Evolutionary conservation across 257 asterid species (phyloP).

Genomic region (Misopates orontium): DNA sequence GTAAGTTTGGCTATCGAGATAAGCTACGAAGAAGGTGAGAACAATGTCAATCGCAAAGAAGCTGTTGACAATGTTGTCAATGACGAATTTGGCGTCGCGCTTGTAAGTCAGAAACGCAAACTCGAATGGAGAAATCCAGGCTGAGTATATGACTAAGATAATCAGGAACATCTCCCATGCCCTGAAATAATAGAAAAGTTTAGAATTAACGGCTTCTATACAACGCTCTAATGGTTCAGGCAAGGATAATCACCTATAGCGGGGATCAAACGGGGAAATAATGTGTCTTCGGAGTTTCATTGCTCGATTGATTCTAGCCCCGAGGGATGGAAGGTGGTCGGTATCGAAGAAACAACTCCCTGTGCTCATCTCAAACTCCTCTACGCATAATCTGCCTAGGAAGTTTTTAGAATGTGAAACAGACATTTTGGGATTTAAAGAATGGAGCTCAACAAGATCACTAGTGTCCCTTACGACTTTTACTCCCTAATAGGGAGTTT

Average conservation of each 20-base stretch:
- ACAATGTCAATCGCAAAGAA: slow-evolving; percentile 80
- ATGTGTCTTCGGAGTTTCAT: slow-evolving; percentile 55
- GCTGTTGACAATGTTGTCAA: slow-evolving; percentile 73
- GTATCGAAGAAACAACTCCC: slow-evolving; percentile 61
- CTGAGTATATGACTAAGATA: slow-evolving; percentile 72
- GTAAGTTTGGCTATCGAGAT: slow-evolving; percentile 67
- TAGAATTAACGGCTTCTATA: slow-evolving; percentile 12
- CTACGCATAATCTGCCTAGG: slow-evolving; percentile 64
- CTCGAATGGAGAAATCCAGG: slow-evolving; percentile 93
- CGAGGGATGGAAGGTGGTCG: slow-evolving; percentile 86
- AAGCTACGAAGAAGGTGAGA: slow-evolving; percentile 86
- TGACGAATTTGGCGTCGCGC: slow-evolving; percentile 52
- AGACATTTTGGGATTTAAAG: slow-evolving; percentile 37
- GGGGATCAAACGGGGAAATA: slow-evolving; percentile 68
- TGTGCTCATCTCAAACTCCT: slow-evolving; percentile 43
- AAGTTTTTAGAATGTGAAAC: slow-evolving; percentile 49
- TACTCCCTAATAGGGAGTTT: slow-evolving; percentile 26
- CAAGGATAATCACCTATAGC: slow-evolving; percentile 51
- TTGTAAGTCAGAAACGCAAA: slow-evolving; percentile 72
- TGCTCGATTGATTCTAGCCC: slow-evolving; percentile 65
- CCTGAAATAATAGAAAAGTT: slow-evolving; percentile 40
- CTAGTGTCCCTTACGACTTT: slow-evolving; percentile 2
- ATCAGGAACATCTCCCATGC: slow-evolving; percentile 88
- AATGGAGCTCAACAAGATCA: too few relatives aligned
- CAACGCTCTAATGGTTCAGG: not conserved